These are phyloP conservation scores for Colletotrichum sp. DNA, from an alignment of 2,329 filamentous ascomycete species.

Conservation along the genomic window DNA sequence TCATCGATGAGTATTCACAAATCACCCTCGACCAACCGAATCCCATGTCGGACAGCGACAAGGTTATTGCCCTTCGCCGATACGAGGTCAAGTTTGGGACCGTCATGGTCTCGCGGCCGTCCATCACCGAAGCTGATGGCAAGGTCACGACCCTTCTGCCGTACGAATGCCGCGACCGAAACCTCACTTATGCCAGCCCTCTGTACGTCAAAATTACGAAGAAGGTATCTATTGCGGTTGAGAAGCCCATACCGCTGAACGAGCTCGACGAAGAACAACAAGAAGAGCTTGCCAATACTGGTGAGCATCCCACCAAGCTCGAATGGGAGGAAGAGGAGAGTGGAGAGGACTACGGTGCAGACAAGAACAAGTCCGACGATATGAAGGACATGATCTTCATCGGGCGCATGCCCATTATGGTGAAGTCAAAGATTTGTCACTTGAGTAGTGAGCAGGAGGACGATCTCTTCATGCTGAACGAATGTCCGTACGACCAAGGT, in stretches of 20 bases:
- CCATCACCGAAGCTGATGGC: conserved; percentile 92
- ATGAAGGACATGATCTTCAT: conserved; percentile 83
- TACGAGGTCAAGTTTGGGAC: conserved; percentile 96
- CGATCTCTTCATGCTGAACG: conserved; percentile 87
- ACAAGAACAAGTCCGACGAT: conserved; percentile 56
- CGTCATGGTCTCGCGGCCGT: conserved; percentile 86
- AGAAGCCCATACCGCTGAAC: conserved; percentile 69
- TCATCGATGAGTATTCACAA: conserved; percentile 89
- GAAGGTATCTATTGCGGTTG: conserved; percentile 82
- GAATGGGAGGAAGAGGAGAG: conserved; percentile 66
- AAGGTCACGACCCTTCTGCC: conserved; percentile 85
- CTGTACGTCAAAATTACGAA: conserved; percentile 90
- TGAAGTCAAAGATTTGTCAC: conserved; percentile 96
- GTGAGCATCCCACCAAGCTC: conserved; percentile 62
- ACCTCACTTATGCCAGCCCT: conserved; percentile 92
- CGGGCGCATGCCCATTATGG: conserved; percentile 95
- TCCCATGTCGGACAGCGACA: conserved; percentile 75
- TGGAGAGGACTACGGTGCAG: conserved; percentile 54
- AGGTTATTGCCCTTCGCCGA: conserved; percentile 83
- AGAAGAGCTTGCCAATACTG: conserved; percentile 58
- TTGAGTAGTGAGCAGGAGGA: conserved; percentile 84
- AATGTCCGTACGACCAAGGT: conserved; percentile 97
- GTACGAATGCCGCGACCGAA: conserved; percentile 94
- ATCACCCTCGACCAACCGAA: conserved; percentile 95
- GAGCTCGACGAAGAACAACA: conserved; percentile 73